These are phyloP conservation scores for Diaporthe sp. DNA, from an alignment of 2,329 filamentous ascomycete species.

Conservation along the genomic window DNA sequence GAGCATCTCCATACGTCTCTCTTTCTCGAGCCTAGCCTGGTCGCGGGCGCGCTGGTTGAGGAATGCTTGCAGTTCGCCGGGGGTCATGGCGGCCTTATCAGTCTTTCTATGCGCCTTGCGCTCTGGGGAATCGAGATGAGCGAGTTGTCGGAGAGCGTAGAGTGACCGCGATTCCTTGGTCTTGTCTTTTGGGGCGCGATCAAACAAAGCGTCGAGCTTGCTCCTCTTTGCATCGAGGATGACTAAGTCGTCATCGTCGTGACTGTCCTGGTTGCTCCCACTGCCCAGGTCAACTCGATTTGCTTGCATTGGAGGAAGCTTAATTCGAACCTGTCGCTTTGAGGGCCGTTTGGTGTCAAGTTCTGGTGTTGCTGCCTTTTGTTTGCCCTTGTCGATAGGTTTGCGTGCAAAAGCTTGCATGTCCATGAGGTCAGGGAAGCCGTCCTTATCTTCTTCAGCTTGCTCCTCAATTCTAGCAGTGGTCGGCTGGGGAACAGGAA, in stretches of 20 bases:
- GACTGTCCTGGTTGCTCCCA: conserved; percentile 43
- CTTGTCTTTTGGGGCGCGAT: conserved; percentile 75
- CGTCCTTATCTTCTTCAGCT: conserved; percentile 47
- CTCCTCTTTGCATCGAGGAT: conserved; percentile 66
- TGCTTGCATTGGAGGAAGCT: conserved; percentile 57
- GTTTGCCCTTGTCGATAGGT: conserved; percentile 71
- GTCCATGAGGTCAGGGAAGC: conserved; percentile 51
- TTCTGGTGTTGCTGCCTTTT: conserved; percentile 60
- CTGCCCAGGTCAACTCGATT: conserved; percentile 60
- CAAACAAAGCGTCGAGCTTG: conserved; percentile 76
- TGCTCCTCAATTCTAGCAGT: conserved; percentile 37
- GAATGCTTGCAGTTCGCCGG: conserved; percentile 76
- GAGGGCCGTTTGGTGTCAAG: conserved; percentile 43
- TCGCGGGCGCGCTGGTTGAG: conserved; percentile 81
- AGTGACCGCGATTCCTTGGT: conserved; percentile 75
- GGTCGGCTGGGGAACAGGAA: conserved; percentile 30
- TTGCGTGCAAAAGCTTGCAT: conserved; percentile 41
- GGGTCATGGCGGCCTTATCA: conserved; percentile 72
- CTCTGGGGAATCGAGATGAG: conserved; percentile 76
- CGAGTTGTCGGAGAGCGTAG: conserved; percentile 79
- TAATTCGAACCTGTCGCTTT: conserved; percentile 66
- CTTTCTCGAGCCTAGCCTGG: conserved; percentile 84
- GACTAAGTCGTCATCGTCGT: conserved; percentile 72
- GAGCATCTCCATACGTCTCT: conserved; percentile 82
- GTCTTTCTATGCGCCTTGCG: conserved; percentile 62